phyloP scores from a whole-genome alignment of 1,284 basidiomycete genomes.

The Sporisorium iseilematis-ciliati region DNA sequence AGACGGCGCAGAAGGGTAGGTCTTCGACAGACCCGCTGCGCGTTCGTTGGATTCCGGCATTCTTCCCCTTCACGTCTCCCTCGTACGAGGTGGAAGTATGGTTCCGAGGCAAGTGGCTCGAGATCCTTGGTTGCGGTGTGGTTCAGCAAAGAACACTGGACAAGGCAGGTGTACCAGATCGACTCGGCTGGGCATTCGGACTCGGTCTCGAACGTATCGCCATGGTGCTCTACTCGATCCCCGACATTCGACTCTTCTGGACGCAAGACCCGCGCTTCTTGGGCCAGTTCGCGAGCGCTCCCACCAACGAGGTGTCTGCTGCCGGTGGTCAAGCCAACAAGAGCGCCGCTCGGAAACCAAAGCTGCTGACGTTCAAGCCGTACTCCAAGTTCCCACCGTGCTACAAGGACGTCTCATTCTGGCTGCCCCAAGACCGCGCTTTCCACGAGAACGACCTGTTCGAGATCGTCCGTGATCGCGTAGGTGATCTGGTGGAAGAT shows the following conservation, averaged over 20 bases:
- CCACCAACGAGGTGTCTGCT: conserved; percentile 34
- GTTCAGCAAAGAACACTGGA: conserved; percentile 89
- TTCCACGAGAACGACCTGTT: conserved; percentile 98
- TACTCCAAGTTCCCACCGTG: conserved; percentile 68
- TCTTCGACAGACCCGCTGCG: conserved; percentile 75
- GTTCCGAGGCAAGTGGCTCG: conserved; percentile 96
- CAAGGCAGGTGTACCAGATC: conserved; percentile 76
- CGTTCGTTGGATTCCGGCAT: conserved; percentile 96
- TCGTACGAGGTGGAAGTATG: conserved; percentile 98
- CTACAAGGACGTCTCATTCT: conserved; percentile 76
- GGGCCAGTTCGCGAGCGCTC: conserved; percentile 80
- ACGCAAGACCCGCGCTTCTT: conserved; percentile 88
- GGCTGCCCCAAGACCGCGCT: conserved; percentile 46
- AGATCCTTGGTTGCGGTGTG: conserved; percentile 94
- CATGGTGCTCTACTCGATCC: conserved; percentile 97
- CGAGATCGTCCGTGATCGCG: conserved; percentile 90
- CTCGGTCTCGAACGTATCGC: conserved; percentile 96
- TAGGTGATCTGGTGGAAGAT: conserved; percentile 90
- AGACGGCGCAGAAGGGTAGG: conserved; percentile 68
- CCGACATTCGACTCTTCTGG: conserved; percentile 99
- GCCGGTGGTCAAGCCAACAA: conserved; percentile 29
- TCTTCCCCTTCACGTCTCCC: conserved; percentile 97
- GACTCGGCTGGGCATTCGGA: conserved; percentile 98
- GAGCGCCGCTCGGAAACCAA: conserved; percentile 23
- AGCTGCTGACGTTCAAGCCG: conserved; percentile 66